Evolutionary conservation across 257 asterid genomes (phyloP), one percentile per base, ranked within the genome.

Genomic region (Solanum peruvianum): DNA sequence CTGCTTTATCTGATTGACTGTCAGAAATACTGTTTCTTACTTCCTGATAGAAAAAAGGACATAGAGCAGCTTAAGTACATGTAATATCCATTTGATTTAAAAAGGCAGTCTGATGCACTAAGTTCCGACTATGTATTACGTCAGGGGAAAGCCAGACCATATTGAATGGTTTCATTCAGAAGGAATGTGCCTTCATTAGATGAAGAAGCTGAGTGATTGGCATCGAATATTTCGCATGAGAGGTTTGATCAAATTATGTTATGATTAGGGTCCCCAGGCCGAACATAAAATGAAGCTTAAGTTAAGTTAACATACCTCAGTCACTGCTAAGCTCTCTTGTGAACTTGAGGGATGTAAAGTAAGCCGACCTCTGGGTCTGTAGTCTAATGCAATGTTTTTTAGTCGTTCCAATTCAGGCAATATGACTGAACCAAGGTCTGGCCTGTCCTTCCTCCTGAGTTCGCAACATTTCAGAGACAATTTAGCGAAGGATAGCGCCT

Each of bases 391-490:
- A 14, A 91, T 82, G 86, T 91, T 94, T 87, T 93, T 91, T 49
- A 96, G 88, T 15, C 97, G 86, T 41, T 89, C 87, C 88, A 96
- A 91, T 89, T 93, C 97, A 12, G 99, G 96, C 87, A 96, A 87
- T 89, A 96, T 88, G 86, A 90, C 94, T 2, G 91, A 87, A 86
- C 93, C 95, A 45, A 97, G 98, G 91, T 97, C 95, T 0, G 98
- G 99, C 45, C 99, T 89, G 87, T 95, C 99, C 89, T 87, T 95
- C 91, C 91, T 92, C 93, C 98, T 94, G 90, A 97, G 90, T 87
- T 97, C 98, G 76, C 97, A 93, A 89, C 99, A 97, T 87, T 90
- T 83, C 56, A 97, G 84, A 62, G 97, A 94, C 87, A 95, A 44
- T 87, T 92, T 92, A 7, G 99, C 99, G 31, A 91, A 89, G n/a